Conservation (phyloP, 768 basidiomycete genomes). For the Rhodocollybia butyracea region DNA sequence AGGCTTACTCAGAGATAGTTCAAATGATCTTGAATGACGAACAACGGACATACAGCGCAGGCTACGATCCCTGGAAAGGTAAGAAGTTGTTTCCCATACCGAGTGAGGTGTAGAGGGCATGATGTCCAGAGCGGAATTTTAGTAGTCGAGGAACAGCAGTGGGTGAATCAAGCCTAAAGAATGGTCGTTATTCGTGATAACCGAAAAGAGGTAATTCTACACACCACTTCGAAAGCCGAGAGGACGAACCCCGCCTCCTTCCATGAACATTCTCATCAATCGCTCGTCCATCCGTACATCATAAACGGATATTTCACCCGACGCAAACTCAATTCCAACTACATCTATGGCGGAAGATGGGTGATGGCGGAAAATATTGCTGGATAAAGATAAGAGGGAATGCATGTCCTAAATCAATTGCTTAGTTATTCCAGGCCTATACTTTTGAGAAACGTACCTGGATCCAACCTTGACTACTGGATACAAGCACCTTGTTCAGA, state of each 20-base stretch:
- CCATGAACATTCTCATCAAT: conserved; percentile 87
- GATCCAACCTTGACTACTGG: conserved; percentile 74
- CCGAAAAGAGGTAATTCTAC: conserved; percentile 9
- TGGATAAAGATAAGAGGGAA: conserved; percentile 51
- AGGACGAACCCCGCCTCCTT: conserved; percentile 73
- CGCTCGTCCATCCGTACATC: conserved; percentile 90
- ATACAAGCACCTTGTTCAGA: conserved; percentile 90
- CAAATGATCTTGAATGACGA: conserved; percentile 90
- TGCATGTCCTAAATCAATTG: conserved; percentile 56
- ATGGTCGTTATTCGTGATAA: not conserved
- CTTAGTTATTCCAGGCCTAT: conserved; percentile 86
- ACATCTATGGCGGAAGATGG: conserved; percentile 98
- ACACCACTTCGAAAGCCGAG: conserved; percentile 85
- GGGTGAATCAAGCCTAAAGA: conserved; percentile 81
- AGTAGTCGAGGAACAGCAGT: conserved; percentile 81
- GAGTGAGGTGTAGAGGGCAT: conserved; percentile 87
- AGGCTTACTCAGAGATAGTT: conserved; percentile 89
- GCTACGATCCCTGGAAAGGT: conserved; percentile 86
- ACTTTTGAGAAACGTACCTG: no score
- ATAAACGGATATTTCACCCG: conserved; percentile 84
- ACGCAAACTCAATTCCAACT: conserved; percentile 86
- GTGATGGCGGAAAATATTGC: conserved; percentile 60
- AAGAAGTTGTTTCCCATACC: conserved; percentile 92
- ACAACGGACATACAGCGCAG: conserved; percentile 90
- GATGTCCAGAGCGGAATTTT: conserved; percentile 92